Evolutionary conservation across 1,284 basidiomycete species (phyloP), one percentile per base, ranked within the genome.

Genomic region (Irpex sp.): DNA sequence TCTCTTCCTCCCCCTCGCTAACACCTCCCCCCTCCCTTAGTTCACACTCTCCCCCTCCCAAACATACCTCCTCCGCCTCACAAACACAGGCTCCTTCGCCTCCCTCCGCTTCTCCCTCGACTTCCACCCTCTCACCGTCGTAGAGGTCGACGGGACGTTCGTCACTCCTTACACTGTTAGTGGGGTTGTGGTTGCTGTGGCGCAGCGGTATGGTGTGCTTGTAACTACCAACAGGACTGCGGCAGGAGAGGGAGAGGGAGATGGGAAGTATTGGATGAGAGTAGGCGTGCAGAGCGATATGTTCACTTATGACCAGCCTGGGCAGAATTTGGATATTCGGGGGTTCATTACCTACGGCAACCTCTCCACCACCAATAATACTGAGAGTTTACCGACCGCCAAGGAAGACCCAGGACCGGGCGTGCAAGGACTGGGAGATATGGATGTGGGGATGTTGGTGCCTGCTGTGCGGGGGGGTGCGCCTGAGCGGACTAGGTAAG

Each of bases 21-120:
- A 39, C 37, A 39, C 15, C 37, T 39, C 37, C 21, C 51, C n/a
- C 33, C 58, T 11, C 19, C 39, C 21, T 50, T 36, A 72, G 69
- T 67, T 73, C 57, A 73, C 73, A 0, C 63, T 74, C 37, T 62
- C 68, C 11, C 70, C 73, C 6, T 69, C 71, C 66, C 69, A 68
- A 62, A 71, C 69, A 9, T 81, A 83, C 65, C 82, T 84, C 39
- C 71, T 87, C 21, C 79, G 85, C n/a, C 70, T 87, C 58, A 74
- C 84, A 68, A 81, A 86, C 70, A 68, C 79, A 0, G 83, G 83
- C 37, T 75, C 77, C 31, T 77, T 80, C 67, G 78, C 78, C 19
- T 72, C 75, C n/a, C 71, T 79, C 55, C 71, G 73, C 39, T 77
- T 83, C 72, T 77, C 76, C 1, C 71, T 83, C 49, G 82, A 83